Conservation (phyloP, 2,329 filamentous ascomycete species). For the Coleophoma eucalyptorum region DNA sequence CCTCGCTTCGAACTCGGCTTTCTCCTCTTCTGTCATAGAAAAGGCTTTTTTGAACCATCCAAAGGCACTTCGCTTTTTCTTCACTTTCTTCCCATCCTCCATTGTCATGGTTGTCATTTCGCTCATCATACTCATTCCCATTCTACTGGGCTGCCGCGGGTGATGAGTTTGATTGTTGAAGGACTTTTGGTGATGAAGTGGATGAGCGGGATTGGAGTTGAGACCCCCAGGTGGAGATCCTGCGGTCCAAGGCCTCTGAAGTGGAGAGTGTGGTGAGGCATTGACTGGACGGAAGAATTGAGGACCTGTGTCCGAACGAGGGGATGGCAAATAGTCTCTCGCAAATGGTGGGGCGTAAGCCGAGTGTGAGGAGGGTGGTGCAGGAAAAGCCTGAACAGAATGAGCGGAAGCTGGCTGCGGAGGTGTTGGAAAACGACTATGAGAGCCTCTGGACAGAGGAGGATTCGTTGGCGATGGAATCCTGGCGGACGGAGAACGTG, state of each 20-base stretch:
- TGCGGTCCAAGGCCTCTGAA: constrained; percentile 40
- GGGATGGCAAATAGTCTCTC: constrained; percentile 21
- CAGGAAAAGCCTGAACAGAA: not conserved
- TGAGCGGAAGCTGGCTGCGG: not conserved
- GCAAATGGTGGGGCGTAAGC: not conserved
- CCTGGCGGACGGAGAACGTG: constrained; percentile 1
- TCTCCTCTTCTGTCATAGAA: constrained; percentile 60
- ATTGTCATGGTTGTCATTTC: constrained; percentile 40
- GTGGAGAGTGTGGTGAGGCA: constrained; percentile 59
- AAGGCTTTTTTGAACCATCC: constrained; percentile 69
- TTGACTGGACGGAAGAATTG: constrained; percentile 60
- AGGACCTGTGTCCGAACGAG: constrained; percentile 40
- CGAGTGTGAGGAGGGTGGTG: constrained; percentile 1
- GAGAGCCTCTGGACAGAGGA: not conserved
- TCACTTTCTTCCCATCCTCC: constrained; percentile 35
- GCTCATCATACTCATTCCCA: constrained; percentile 49
- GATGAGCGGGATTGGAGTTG: not conserved
- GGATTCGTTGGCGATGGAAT: constrained; percentile 5
- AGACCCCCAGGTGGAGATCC: not conserved
- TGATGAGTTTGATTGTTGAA: not conserved
- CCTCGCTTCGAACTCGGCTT: constrained; percentile 53
- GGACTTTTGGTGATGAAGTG: not conserved
- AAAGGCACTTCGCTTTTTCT: constrained; percentile 66
- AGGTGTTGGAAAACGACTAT: not conserved
- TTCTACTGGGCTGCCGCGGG: constrained; percentile 14